Conservation (phyloP, 2,329 filamentous ascomycete species). For the Trichophyton equinum region DNA sequence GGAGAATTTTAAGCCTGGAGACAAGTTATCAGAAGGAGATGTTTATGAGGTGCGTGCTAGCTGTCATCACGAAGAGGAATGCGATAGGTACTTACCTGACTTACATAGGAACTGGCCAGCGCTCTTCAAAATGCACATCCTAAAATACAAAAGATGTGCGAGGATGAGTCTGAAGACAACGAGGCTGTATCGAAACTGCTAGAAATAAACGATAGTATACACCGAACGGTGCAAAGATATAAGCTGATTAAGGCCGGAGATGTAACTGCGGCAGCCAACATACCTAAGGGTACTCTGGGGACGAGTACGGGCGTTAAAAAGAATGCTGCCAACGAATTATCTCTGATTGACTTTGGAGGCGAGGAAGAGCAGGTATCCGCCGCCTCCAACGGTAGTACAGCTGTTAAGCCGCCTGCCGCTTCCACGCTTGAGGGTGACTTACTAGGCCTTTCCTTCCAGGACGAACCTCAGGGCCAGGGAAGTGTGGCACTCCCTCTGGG, state of each 20-base stretch:
- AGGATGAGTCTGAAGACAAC: slow-evolving; percentile 93
- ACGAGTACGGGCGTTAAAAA: slow-evolving; percentile 53
- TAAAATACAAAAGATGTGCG: slow-evolving; percentile 99
- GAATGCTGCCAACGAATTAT: slow-evolving; percentile 65
- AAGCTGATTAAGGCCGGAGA: slow-evolving; percentile 95
- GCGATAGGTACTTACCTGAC: slow-evolving; percentile 1
- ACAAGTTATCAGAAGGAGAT: slow-evolving; percentile 59
- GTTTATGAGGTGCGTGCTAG: slow-evolving; percentile 48
- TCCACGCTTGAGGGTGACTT: slow-evolving; percentile 60
- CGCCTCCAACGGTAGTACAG: slow-evolving; percentile 33
- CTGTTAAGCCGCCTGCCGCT: slow-evolving; percentile 40
- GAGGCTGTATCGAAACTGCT: slow-evolving; percentile 91
- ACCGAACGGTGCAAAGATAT: slow-evolving; percentile 88
- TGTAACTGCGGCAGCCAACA: slow-evolving; percentile 65
- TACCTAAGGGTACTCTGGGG: slow-evolving; percentile 67
- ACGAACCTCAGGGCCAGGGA: slow-evolving; percentile 48
- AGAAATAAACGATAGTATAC: slow-evolving; percentile 98
- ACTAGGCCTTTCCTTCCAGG: slow-evolving; percentile 71
- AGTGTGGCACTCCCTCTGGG: slow-evolving; percentile 61
- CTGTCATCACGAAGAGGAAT: not conserved
- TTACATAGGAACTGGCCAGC: slow-evolving; percentile 62
- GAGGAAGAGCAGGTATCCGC: slow-evolving; percentile 44
- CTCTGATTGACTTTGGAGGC: slow-evolving; percentile 81
- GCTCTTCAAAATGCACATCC: slow-evolving; percentile 87
- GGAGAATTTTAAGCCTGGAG: slow-evolving; percentile 68